Conservation (phyloP, 1,284 basidiomycete genomes). For the Apiotrichum sp. region DNA sequence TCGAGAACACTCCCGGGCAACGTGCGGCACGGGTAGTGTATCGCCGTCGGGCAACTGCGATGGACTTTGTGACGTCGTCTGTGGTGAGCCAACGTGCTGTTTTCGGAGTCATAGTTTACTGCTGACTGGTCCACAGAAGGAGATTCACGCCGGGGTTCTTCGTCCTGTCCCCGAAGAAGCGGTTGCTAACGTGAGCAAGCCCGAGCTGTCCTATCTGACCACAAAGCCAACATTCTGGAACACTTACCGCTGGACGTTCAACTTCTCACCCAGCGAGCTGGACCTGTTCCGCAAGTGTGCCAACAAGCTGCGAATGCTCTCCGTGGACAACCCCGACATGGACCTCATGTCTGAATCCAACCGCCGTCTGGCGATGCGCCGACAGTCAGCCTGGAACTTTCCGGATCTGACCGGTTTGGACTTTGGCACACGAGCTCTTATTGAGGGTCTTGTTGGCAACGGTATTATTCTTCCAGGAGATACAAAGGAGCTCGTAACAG, state of each 20-base stretch:
- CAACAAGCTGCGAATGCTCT: conserved; percentile 21
- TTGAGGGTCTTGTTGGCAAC: conserved; percentile 44
- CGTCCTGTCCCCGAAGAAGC: conserved; percentile 33
- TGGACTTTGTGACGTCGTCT: conserved; percentile 35
- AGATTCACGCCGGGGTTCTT: conserved; percentile 30
- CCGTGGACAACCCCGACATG: conserved; percentile 28
- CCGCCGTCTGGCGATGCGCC: background rate
- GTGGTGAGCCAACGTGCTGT: conserved; percentile 1
- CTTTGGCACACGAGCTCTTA: conserved; percentile 36
- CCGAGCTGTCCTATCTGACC: too few species aligned
- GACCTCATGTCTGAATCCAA: conserved; percentile 20
- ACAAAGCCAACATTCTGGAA: conserved; percentile 38
- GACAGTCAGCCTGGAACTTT: background rate
- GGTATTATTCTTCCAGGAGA: conserved; percentile 36
- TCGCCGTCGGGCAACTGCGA: conserved; percentile 34
- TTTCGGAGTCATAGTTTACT: too few species aligned
- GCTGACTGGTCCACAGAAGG: conserved; percentile 20
- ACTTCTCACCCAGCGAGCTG: conserved; percentile 14
- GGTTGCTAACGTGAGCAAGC: conserved; percentile 24
- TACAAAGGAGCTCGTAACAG: conserved; percentile 15
- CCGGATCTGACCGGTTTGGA: conserved; percentile 22
- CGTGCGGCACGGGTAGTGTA: conserved; percentile 5
- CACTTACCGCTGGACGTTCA: conserved; percentile 35
- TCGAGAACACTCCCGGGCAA: conserved; percentile 9
- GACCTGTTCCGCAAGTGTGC: conserved; percentile 18